These are phyloP conservation scores for Decorospora gaudefroyi DNA, from an alignment of 2,329 filamentous ascomycete genomes.

Conservation along the genomic window DNA sequence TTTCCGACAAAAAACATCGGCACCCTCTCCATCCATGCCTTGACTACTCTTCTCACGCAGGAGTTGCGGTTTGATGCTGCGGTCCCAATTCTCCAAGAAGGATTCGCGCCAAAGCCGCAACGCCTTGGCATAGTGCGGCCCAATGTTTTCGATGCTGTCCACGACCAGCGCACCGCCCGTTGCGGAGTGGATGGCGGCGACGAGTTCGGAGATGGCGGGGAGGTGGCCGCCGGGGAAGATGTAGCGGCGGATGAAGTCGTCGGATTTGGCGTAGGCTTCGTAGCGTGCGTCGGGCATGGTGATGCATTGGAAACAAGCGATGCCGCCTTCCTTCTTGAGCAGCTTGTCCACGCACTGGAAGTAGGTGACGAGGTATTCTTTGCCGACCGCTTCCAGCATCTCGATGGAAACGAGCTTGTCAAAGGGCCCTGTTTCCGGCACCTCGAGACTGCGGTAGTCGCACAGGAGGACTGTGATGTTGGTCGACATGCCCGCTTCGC, in stretches of 20 bases:
- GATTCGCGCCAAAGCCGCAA: slow-evolving; percentile 69
- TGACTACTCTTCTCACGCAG: slow-evolving; percentile 62
- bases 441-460: slow-evolving; percentile 68
- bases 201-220: slow-evolving; percentile 67
- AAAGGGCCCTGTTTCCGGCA: slow-evolving; percentile 57
- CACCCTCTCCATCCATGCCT: slow-evolving; percentile 64
- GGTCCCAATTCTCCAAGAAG: slow-evolving; percentile 67
- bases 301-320: slow-evolving; percentile 76
- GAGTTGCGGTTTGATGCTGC: slow-evolving; percentile 64
- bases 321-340: slow-evolving; percentile 67
- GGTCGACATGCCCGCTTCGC: slow-evolving; percentile 62
- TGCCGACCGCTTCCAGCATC: slow-evolving; percentile 76
- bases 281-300: slow-evolving; percentile 73
- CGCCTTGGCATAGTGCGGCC: slow-evolving; percentile 72
- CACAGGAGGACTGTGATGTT: slow-evolving; percentile 67
- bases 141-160: slow-evolving; percentile 71
- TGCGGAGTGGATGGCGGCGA: slow-evolving; percentile 65
- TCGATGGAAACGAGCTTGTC: slow-evolving; percentile 77
- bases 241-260: slow-evolving; percentile 77
- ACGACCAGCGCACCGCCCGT: slow-evolving; percentile 67
- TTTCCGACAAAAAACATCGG: slow-evolving; percentile 70
- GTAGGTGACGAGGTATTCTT: slow-evolving; percentile 68
- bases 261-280: slow-evolving; percentile 66
- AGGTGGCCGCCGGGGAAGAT: slow-evolving; percentile 80
- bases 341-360: slow-evolving; percentile 67